A percentile compares a stretch with the other conserved stretches of the same genome.
These are phyloP conservation scores for Penicillium sp. DNA, from an alignment of 2,329 filamentous ascomycete genomes.

Conservation along the genomic window DNA sequence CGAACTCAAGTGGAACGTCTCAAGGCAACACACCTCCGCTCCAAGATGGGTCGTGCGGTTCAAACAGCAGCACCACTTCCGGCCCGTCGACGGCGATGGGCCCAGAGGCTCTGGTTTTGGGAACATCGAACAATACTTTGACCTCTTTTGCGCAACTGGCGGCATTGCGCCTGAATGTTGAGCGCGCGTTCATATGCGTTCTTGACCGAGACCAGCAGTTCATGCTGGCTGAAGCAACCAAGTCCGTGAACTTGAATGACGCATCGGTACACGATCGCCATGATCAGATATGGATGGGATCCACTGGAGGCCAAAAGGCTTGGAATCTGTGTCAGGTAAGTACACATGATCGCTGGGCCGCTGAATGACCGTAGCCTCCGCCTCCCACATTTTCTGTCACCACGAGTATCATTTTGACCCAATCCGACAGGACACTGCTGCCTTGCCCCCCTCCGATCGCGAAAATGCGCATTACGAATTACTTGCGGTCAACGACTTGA, in stretches of 20 bases:
- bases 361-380: background rate
- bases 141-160: conserved; percentile 39
- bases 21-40: conserved; percentile 6
- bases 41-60: conserved; percentile 10
- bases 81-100: conserved; percentile 17
- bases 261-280: conserved; percentile 31
- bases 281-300: conserved; percentile 34
- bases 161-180: conserved; percentile 35
- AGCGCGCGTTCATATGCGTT: conserved; percentile 44
- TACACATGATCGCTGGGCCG: background rate
- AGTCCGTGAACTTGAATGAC: conserved; percentile 40
- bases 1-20: conserved; percentile 2
- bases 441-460: conserved; percentile 30
- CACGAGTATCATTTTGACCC: background rate
- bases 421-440: conserved; percentile 34
- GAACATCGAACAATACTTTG: conserved; percentile 35
- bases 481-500: conserved; percentile 42
- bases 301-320: conserved; percentile 32
- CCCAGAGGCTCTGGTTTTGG: conserved; percentile 29
- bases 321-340: conserved; percentile 39
- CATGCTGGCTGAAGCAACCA: conserved; percentile 53
- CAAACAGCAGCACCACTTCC: conserved; percentile 11
- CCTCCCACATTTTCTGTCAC: background rate
- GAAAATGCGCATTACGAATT: conserved; percentile 26
- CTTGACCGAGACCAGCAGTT: conserved; percentile 52